Conservation (phyloP, 179 eudicot genomes). For the Spinacia oleracea region DNA sequence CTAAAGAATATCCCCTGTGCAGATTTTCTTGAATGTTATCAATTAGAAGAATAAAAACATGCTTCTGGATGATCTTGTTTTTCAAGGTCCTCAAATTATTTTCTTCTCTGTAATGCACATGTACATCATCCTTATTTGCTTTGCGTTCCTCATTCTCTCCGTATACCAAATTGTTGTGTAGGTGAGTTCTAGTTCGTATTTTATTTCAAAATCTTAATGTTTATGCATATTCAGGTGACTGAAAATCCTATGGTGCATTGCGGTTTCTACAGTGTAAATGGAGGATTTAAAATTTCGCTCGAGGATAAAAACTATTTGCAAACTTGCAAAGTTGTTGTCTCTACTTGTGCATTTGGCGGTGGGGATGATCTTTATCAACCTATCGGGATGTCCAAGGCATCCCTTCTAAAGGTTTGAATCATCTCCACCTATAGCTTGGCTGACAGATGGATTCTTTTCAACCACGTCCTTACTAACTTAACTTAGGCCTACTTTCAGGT, state of each 20-base stretch:
- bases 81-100: not conserved
- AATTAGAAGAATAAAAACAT: no score
- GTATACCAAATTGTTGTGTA: not conserved
- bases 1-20: not conserved
- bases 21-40: not conserved
- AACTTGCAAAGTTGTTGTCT: constrained; percentile 81
- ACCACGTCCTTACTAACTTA: constrained; percentile 22
- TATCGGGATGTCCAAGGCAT: constrained; percentile 86
- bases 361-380: constrained; percentile 99
- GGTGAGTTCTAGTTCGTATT: not conserved
- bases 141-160: not conserved
- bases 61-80: not conserved
- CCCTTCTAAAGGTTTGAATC: constrained; percentile 61
- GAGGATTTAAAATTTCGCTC: constrained; percentile 83
- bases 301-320: constrained; percentile 74
- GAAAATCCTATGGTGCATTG: constrained; percentile 67
- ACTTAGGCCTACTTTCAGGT: constrained; percentile 57
- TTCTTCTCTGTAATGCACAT: not conserved
- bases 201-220: not conserved
- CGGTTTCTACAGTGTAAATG: constrained; percentile 82
- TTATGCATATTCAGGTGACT: constrained; percentile 47
- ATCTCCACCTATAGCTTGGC: not conserved
- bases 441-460: not conserved
- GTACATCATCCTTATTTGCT: not conserved
- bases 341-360: constrained; percentile 99